Percentiles rank a stretch among this genome's conserved stretches.
phyloP scores from a whole-genome alignment of 2,329 filamentous ascomycete species.

The Geoglossum cookeanum region DNA sequence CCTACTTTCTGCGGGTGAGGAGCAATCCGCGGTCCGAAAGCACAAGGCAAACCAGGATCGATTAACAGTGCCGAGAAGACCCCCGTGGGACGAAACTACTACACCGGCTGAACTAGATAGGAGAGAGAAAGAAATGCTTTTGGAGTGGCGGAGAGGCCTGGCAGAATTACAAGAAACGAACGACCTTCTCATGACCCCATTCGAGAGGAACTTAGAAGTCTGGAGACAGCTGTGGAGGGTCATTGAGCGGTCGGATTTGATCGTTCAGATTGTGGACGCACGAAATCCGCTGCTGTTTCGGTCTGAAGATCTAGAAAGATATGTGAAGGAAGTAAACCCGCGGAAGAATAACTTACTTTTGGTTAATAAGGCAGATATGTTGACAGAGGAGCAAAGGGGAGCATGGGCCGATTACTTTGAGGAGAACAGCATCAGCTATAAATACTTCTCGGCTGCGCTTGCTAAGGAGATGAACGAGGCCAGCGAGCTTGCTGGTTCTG shows the following conservation, averaged over 20 bases:
- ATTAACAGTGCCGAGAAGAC: slow-evolving; percentile 76
- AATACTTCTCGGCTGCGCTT: slow-evolving; percentile 78
- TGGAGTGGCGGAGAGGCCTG: slow-evolving; percentile 76
- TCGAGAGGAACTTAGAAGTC: slow-evolving; percentile 91
- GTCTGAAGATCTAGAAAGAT: slow-evolving; percentile 79
- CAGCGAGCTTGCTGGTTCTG: slow-evolving; percentile 25
- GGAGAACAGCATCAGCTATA: slow-evolving; percentile 64
- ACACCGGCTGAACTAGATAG: slow-evolving; percentile 66
- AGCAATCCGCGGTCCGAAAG: slow-evolving; percentile 58
- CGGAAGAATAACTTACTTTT: slow-evolving; percentile 81
- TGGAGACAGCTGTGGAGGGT: slow-evolving; percentile 98
- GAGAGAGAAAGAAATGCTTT: slow-evolving; percentile 58
- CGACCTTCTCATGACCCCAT: slow-evolving; percentile 90
- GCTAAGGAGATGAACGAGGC: slow-evolving; percentile 70
- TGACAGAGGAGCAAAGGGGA: slow-evolving; percentile 67
- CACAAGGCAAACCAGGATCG: slow-evolving; percentile 62
- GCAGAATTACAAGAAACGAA: slow-evolving; percentile 88
- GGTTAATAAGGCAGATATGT: slow-evolving; percentile 99
- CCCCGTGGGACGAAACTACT: slow-evolving; percentile 71
- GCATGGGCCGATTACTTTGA: slow-evolving; percentile 79
- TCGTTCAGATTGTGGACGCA: slow-evolving; percentile 97
- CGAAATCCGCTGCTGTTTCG: slow-evolving; percentile 87
- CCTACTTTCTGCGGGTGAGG: slow-evolving; percentile 67
- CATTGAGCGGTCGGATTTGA: slow-evolving; percentile 84
- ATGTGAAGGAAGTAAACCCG: slow-evolving; percentile 80